Evolutionary conservation across 768 basidiomycete species (phyloP), one percentile per base, ranked within the genome.

Genomic region (Guyanaporus albipodus): DNA sequence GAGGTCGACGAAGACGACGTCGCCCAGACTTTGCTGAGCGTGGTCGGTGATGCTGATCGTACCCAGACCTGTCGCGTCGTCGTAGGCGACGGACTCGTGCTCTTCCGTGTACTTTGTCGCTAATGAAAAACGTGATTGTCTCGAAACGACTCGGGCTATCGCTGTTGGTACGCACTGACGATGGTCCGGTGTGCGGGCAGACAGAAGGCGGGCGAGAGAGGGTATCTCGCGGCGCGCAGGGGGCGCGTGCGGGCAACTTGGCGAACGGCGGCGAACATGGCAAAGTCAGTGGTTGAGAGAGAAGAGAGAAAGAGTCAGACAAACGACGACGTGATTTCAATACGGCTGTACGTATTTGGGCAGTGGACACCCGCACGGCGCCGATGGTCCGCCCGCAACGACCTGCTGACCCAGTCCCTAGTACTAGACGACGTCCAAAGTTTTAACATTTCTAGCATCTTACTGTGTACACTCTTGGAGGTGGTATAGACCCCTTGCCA

Each of bases 1-100:
- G 38, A 99, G 77, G 66, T 98, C 96, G 38, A 98, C 93, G 70
- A 90, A 99, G 38, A 98, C 96, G 42, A 98, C 91, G 64, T 99
- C 96, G 26, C 96, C 96, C 3, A 99, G 77, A 27, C 84, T 82
- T 39, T 83, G 76, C 66, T 97, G 92, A 2, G 96, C 96, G 62
- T 96, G 87, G 62, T 95, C 73, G 14, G 96, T 97, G 62, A 99
- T 89, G 34, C 81, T 79, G 35, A 98, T 75, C 8, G 78, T 85
- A 29, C 91, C 95, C 23, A 92, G 55, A 29, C 83, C 81, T 17
- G 87, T 87, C 32, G 70, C 62, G 47, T 87, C 79, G 64, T 99
- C 93, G 63, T 81, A 90, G 27, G 73, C 67, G 48, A 97, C 76
- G 44, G 82, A 79, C 72, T 99, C 95, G 67, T 99, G 95, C 49